Evolutionary conservation across 2,329 filamentous ascomycete species (phyloP), one percentile per base, ranked within the genome.

Genomic region (Trichothecium sympodiale): DNA sequence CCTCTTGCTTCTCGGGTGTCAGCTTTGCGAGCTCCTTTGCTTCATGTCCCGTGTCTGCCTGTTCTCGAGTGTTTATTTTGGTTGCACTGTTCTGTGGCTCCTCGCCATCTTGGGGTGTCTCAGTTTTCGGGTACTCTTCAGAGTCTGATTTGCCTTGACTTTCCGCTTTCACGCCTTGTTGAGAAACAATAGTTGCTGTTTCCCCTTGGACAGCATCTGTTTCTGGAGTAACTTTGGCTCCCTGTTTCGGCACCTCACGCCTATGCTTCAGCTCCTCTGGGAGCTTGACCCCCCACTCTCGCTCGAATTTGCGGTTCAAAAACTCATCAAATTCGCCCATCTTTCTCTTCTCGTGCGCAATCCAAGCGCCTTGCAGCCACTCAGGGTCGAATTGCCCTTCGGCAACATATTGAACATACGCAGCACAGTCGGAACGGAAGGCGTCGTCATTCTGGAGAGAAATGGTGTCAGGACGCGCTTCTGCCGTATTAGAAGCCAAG

Each of bases 331-430:
- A 76, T 2, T 65, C 56, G 4, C 72, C 72, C 1, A 54, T 47
- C 34, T 54, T 57, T 37, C 70, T 65, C 46, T 60, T 56, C 36
- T 61, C 56, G 41, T 74, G 67, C 1, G 72, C 71, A 4, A 49
- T 49, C 57, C 65, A 73, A 1, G 72, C 71, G 37, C 66, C 57
- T 13, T 48, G 53, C 7, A 77, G 59, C 71, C 71, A 76, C 12
- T 61, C 58, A 2, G 61, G 58, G 42, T 74, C 69, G 38, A 74
- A 67, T 25, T 59, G 61, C 4, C 71, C 71, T 26, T 56, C 51
- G 5, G 49, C 42, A 14, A 76, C 51, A 41, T 68, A 57, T 25
- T 65, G 61, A 20, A 59, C 60, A 46, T 68, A 69, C 4, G 55
- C 55, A 1, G 61, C 57, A 35, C 63, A 60, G 46, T 67, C 64